A percentile compares a stretch with the other conserved stretches of the same genome.
Evolutionary conservation across 768 basidiomycete species (phyloP).

Genomic region (Leccinum variicolor): DNA sequence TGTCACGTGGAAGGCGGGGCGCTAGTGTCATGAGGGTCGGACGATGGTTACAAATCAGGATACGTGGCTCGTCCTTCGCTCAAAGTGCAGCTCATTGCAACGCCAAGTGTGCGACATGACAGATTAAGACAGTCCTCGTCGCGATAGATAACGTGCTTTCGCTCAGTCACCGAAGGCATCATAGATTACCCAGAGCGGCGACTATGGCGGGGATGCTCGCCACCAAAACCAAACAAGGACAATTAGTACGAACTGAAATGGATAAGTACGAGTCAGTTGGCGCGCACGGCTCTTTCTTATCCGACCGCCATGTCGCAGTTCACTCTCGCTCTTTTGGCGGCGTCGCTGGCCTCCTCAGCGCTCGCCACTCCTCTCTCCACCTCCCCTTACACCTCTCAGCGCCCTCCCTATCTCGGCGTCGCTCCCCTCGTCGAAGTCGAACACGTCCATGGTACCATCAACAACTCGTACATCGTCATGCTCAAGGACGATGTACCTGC

Average conservation of each 20-base stretch:
- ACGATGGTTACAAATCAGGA: too few relatives aligned
- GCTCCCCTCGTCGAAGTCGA: constrained; percentile 59
- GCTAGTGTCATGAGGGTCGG: too few relatives aligned
- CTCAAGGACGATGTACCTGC: constrained; percentile 68
- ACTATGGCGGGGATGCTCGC: constrained; percentile 4
- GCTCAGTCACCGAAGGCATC: background rate
- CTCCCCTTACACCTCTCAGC: constrained; percentile 29
- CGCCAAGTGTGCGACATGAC: too few relatives aligned
- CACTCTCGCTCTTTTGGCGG: constrained; percentile 35
- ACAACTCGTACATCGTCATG: constrained; percentile 94
- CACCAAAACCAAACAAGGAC: constrained; percentile 29
- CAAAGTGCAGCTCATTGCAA: too few relatives aligned
- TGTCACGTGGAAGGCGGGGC: too few relatives aligned
- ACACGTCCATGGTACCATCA: constrained; percentile 69
- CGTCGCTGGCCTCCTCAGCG: constrained; percentile 34
- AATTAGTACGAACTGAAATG: constrained; percentile 14
- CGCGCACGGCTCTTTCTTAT: constrained; percentile 8
- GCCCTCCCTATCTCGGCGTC: constrained; percentile 44
- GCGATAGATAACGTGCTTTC: too few relatives aligned
- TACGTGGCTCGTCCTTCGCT: too few relatives aligned
- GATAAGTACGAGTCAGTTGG: constrained; percentile 23
- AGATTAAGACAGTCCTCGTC: too few relatives aligned
- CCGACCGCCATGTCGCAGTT: constrained; percentile 34
- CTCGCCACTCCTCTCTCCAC: constrained; percentile 47
- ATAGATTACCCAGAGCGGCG: constrained; percentile 1